These are phyloP conservation scores for Lachnellula willkommii DNA, from an alignment of 2,329 filamentous ascomycete species.

Conservation along the genomic window DNA sequence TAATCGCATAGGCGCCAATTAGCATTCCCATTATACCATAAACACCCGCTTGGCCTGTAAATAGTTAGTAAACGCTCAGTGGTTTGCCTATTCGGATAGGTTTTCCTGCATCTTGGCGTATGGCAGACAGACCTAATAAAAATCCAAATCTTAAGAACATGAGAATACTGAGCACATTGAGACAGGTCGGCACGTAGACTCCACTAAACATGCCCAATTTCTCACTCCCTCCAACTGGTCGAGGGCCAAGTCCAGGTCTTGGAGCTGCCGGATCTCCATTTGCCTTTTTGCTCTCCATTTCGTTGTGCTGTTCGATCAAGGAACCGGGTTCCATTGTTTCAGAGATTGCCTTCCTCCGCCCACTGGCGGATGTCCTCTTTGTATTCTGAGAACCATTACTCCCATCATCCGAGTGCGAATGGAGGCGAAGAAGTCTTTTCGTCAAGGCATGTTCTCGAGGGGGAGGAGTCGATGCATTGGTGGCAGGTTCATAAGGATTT, in stretches of 20 bases:
- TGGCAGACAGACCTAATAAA: slow-evolving; percentile 55
- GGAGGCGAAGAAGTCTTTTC: slow-evolving; percentile 15
- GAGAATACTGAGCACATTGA: slow-evolving; percentile 84
- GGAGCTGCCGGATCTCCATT: slow-evolving; percentile 31
- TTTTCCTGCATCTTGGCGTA: neutral
- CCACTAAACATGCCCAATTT: slow-evolving; percentile 75
- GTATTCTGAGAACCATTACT: slow-evolving; percentile 3
- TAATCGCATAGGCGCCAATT: slow-evolving; percentile 69
- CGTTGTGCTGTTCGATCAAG: slow-evolving; percentile 23
- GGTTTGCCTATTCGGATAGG: neutral
- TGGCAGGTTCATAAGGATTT: slow-evolving; percentile 27
- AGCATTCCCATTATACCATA: slow-evolving; percentile 75
- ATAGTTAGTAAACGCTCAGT: slow-evolving; percentile 6
- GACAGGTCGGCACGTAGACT: slow-evolving; percentile 81
- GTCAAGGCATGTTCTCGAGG: slow-evolving; percentile 24
- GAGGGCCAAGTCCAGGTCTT: slow-evolving; percentile 36
- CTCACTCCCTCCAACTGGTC: slow-evolving; percentile 37
- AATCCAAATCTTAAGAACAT: slow-evolving; percentile 90
- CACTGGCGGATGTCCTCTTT: slow-evolving; percentile 8
- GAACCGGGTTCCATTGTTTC: slow-evolving; percentile 15
- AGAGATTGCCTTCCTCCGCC: slow-evolving; percentile 7
- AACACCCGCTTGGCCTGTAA: slow-evolving; percentile 58
- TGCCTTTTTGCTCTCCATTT: slow-evolving; percentile 23
- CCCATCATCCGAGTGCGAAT: slow-evolving; percentile 13
- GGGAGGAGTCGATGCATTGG: slow-evolving; percentile 21